These are phyloP conservation scores for Cucurbita ficifolia DNA, from an alignment of 306 rosid species.

Conservation along the genomic window DNA sequence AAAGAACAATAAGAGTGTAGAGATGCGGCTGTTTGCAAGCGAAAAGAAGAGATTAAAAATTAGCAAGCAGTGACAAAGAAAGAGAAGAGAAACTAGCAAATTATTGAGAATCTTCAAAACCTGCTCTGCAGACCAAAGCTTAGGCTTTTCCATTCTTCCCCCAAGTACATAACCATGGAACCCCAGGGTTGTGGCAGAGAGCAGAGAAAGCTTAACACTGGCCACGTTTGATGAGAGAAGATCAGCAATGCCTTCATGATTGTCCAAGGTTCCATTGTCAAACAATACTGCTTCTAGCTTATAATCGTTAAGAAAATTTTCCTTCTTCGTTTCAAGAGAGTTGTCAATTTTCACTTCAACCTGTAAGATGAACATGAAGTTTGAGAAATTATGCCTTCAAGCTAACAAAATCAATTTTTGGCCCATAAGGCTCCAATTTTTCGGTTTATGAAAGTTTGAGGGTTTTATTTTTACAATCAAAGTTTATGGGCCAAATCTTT, in stretches of 20 bases:
- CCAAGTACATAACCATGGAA: constrained; percentile 52
- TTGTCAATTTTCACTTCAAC: constrained; percentile 81
- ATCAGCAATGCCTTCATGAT: constrained; percentile 32
- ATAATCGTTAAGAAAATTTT: constrained; percentile 36
- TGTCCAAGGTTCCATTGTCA: constrained; percentile 50
- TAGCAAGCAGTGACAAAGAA: neutral
- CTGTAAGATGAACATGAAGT: constrained; percentile 20
- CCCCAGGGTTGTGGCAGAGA: constrained; percentile 24
- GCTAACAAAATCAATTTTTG: neutral
- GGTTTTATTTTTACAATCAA: neutral
- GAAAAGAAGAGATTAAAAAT: neutral
- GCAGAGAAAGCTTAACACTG: constrained; percentile 38
- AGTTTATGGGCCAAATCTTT: neutral
- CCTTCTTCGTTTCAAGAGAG: constrained; percentile 44
- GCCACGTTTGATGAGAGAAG: constrained; percentile 55
- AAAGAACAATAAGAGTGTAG: constrained; percentile 60
- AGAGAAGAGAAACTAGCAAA: neutral
- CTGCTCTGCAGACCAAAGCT: constrained; percentile 92
- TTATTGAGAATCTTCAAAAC: constrained; percentile 23
- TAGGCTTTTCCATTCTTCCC: constrained; percentile 60
- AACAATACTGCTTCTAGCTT: constrained; percentile 55
- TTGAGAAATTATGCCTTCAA: neutral
- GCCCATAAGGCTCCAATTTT: no score
- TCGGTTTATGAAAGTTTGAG: no score
- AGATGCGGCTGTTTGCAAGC: constrained; percentile 56